A percentile compares a stretch with the other conserved stretches of the same genome.
Conservation (phyloP, 495 filamentous ascomycete genomes). For the Xeromyces bisporus region DNA sequence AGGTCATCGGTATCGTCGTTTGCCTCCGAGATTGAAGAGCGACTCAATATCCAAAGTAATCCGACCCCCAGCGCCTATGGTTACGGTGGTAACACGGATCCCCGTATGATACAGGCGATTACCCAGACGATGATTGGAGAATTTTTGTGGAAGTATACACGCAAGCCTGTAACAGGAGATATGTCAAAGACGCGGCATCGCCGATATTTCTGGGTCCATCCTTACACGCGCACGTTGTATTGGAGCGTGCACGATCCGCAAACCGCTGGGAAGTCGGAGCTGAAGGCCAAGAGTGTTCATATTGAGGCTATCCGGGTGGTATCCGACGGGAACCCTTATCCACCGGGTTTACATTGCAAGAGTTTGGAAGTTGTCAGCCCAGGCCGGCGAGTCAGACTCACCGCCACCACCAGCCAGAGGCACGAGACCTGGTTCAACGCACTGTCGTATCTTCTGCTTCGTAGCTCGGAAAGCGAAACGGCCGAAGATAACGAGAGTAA, state of each 20-base stretch:
- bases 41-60: conserved; percentile 59
- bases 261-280: conserved; percentile 53
- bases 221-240: conserved; percentile 90
- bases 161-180: conserved; percentile 69
- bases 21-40: conserved; percentile 75
- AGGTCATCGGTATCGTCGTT: conserved; percentile 90
- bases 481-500: conserved; percentile 42
- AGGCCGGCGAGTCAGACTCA: conserved; percentile 76
- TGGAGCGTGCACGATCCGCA: conserved; percentile 89
- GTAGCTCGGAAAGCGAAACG: conserved; percentile 40
- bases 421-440: conserved; percentile 99
- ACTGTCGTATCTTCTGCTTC: conserved; percentile 75
- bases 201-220: conserved; percentile 98
- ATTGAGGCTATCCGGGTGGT: conserved; percentile 89
- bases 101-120: conserved; percentile 97
- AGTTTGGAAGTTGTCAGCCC: conserved; percentile 83
- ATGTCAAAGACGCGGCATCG: conserved; percentile 79
- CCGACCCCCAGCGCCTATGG: conserved; percentile 41
- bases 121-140: conserved; percentile 99
- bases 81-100: conserved; percentile 50
- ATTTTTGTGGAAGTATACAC: conserved; percentile 97
- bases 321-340: conserved; percentile 90
- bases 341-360: conserved; percentile 85
- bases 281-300: conserved; percentile 83
- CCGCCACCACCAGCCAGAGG: conserved; percentile 77